Conservation (phyloP, 805 yeast species). For the Teunomyces cretensis region DNA sequence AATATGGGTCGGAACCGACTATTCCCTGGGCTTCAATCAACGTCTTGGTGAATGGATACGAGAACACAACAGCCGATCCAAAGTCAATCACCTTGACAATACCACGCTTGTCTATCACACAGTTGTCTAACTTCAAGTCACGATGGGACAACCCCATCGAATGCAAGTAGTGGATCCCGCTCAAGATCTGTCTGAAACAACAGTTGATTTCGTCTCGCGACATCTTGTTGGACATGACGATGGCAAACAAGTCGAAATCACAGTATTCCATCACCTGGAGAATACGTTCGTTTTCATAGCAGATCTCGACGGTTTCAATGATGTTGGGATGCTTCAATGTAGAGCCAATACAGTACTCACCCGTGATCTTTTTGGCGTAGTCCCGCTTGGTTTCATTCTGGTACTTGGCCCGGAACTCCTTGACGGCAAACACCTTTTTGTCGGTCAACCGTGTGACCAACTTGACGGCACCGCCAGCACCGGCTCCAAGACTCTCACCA, state of each 20-base stretch:
- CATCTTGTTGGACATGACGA: conserved; percentile 93
- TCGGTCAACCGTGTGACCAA: conserved; percentile 69
- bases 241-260: conserved; percentile 88
- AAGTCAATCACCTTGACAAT: conserved; percentile 89
- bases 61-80: conserved; percentile 89
- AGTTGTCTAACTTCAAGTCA: conserved; percentile 88
- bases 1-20: conserved; percentile 85
- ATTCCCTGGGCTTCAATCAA: conserved; percentile 78
- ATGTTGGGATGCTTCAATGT: conserved; percentile 87
- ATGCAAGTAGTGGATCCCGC: conserved; percentile 81
- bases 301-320: conserved; percentile 86
- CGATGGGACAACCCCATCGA: conserved; percentile 86
- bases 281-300: conserved; percentile 82
- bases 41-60: conserved; percentile 76
- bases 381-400: conserved; percentile 76
- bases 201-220: conserved; percentile 74
- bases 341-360: conserved; percentile 92
- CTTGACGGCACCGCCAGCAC: conserved; percentile 91
- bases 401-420: conserved; percentile 81
- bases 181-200: conserved; percentile 83
- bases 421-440: conserved; percentile 79
- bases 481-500: conserved; percentile 88
- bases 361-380: conserved; percentile 87
- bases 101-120: conserved; percentile 81
- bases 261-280: conserved; percentile 95